Evolutionary conservation across 345 rosid species (phyloP).

Genomic region (Salix exigua): DNA sequence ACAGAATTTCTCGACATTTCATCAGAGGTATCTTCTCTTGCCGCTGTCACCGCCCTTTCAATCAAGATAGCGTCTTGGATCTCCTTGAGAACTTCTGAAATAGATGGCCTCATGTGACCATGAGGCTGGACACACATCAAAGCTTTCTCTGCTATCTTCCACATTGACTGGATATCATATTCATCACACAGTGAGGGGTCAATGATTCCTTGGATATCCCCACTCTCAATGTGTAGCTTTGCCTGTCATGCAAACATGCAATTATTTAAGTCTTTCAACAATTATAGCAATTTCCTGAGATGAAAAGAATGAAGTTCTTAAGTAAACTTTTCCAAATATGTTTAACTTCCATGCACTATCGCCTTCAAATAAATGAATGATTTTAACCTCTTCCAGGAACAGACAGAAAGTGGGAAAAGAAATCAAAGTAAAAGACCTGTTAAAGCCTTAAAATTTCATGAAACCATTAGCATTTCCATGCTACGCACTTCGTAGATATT

Average conservation of each 20-base stretch:
- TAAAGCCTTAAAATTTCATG: background rate
- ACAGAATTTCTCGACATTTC: slow-evolving; percentile 65
- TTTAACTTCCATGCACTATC: background rate
- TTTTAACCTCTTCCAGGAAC: background rate
- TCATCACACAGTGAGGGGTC: slow-evolving; percentile 63
- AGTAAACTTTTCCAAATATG: background rate
- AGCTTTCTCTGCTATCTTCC: slow-evolving; percentile 98
- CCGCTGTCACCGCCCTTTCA: slow-evolving; percentile 52
- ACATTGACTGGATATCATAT: slow-evolving; percentile 90
- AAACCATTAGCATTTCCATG: background rate
- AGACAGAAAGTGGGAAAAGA: background rate
- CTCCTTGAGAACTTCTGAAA: slow-evolving; percentile 92
- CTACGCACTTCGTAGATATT: too few species aligned
- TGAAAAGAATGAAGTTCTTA: background rate
- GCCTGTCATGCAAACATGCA: slow-evolving; percentile 41
- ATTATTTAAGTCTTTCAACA: background rate
- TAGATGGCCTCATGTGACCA: slow-evolving; percentile 87
- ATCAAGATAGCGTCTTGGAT: slow-evolving; percentile 82
- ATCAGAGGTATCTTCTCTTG: slow-evolving; percentile 68
- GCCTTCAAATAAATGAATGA: background rate
- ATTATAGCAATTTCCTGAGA: background rate
- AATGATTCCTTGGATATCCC: slow-evolving; percentile 84
- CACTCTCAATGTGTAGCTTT: slow-evolving; percentile 87
- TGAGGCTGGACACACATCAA: slow-evolving; percentile 85
- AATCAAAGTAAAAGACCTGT: background rate